Percentiles rank a stretch among this genome's conserved stretches.
Conservation (phyloP, 495 filamentous ascomycete genomes). For the Bathelium albidoporum region DNA sequence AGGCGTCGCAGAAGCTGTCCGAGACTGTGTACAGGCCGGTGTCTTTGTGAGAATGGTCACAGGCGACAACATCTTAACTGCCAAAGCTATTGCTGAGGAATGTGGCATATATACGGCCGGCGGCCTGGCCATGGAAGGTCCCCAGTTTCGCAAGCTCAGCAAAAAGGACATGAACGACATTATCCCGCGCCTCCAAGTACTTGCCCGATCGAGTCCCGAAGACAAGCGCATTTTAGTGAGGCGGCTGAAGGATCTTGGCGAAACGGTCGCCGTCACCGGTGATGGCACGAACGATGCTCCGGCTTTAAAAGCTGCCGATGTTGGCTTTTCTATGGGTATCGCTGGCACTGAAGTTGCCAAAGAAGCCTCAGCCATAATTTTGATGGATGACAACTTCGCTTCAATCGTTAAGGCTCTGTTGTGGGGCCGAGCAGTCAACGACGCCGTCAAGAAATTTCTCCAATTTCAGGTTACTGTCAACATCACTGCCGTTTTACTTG, state of each 20-base stretch:
- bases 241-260: constrained; percentile 69
- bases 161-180: constrained; percentile 54
- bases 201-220: constrained; percentile 74
- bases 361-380: constrained; percentile 84
- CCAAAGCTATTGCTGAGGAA: constrained; percentile 74
- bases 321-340: constrained; percentile 89
- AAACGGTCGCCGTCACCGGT: constrained; percentile 88
- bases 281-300: constrained; percentile 91
- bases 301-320: constrained; percentile 76
- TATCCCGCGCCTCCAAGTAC: constrained; percentile 68
- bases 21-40: constrained; percentile 62
- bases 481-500: constrained; percentile 76
- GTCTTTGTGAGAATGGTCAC: constrained; percentile 88
- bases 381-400: constrained; percentile 89
- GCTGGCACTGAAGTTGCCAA: constrained; percentile 86
- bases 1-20: constrained; percentile 70
- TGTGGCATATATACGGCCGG: constrained; percentile 71
- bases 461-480: constrained; percentile 93
- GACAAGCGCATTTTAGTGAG: constrained; percentile 76
- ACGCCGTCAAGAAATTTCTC: constrained; percentile 83
- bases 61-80: constrained; percentile 75
- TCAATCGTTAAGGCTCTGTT: constrained; percentile 82
- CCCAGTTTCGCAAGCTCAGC: constrained; percentile 63
- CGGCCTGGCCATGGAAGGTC: constrained; percentile 75
- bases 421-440: constrained; percentile 83